Conservation (phyloP, 441 rosid genomes). For the Corymbia citriodora region DNA sequence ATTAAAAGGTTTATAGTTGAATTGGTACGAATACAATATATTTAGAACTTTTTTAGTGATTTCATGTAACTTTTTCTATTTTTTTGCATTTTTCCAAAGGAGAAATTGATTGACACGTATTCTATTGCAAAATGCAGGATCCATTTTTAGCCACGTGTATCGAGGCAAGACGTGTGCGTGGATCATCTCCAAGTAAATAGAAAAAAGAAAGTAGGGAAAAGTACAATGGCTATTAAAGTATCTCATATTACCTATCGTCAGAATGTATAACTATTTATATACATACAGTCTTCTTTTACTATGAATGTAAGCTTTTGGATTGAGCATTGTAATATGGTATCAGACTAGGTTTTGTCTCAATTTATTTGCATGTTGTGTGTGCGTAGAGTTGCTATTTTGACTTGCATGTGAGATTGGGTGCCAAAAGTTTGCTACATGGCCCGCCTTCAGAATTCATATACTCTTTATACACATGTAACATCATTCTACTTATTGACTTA, state of each 20-base stretch:
- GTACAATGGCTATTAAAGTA: background rate
- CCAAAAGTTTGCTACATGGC: background rate
- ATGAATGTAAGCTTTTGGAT: rapidly evolving
- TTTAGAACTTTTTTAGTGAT: background rate
- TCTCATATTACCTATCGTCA: background rate
- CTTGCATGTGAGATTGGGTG: rapidly evolving
- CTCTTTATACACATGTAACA: background rate
- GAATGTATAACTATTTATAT: rapidly evolving
- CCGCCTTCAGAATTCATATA: no score
- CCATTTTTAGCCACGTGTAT: background rate
- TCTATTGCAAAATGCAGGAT: background rate
- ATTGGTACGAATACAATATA: rapidly evolving
- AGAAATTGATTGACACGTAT: background rate
- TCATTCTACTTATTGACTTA: background rate
- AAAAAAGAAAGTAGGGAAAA: background rate
- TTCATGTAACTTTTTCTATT: background rate
- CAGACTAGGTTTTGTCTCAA: rapidly evolving
- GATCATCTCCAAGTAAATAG: background rate
- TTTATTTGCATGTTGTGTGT: background rate
- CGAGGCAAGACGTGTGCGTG: background rate
- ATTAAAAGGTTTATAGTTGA: no score
- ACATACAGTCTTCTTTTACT: rapidly evolving
- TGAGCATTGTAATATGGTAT: background rate
- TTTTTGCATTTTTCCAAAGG: background rate
- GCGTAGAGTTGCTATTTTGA: background rate